phyloP scores from a whole-genome alignment of 2,329 filamentous ascomycete genomes.

The Fusarium praegraminearum region DNA sequence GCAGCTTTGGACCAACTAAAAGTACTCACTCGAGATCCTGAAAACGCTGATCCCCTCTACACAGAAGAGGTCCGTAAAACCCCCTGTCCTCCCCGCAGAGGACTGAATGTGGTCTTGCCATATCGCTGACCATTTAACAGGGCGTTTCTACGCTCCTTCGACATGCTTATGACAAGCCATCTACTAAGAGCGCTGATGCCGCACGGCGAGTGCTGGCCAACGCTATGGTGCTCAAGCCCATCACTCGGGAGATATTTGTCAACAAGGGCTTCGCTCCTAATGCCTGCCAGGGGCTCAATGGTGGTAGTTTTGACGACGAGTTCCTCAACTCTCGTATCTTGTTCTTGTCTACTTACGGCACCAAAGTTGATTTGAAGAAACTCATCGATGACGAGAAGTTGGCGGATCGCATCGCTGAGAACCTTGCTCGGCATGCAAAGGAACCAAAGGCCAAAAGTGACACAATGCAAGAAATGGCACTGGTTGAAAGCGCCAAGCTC shows the following conservation, averaged over 20 bases:
- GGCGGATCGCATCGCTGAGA: slow-evolving; percentile 72
- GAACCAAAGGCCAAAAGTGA: slow-evolving; percentile 53
- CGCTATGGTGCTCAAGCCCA: slow-evolving; percentile 67
- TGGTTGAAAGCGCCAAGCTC: slow-evolving; percentile 86
- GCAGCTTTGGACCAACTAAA: slow-evolving; percentile 77
- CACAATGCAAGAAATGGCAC: slow-evolving; percentile 81
- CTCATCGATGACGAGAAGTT: slow-evolving; percentile 58
- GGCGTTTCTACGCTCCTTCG: slow-evolving; percentile 78
- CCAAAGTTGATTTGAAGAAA: slow-evolving; percentile 62
- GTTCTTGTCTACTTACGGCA: slow-evolving; percentile 62
- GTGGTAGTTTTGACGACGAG: slow-evolving; percentile 82
- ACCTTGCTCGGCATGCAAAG: slow-evolving; percentile 77
- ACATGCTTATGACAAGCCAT: slow-evolving; percentile 78
- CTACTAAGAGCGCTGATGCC: slow-evolving; percentile 74
- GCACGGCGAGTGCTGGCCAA: slow-evolving; percentile 86
- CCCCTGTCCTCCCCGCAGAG: not conserved
- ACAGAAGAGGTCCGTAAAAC: slow-evolving; percentile 71
- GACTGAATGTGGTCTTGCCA: slow-evolving; percentile 1
- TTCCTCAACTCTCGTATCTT: slow-evolving; percentile 72
- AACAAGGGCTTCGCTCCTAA: slow-evolving; percentile 67
- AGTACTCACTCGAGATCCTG: slow-evolving; percentile 71
- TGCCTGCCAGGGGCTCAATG: slow-evolving; percentile 78
- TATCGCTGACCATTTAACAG: slow-evolving; percentile 58
- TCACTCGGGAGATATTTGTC: slow-evolving; percentile 60
- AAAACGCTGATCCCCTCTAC: slow-evolving; percentile 84